phyloP scores from a whole-genome alignment of 139 green algal genomes.

The Nannochloris sp. region DNA sequence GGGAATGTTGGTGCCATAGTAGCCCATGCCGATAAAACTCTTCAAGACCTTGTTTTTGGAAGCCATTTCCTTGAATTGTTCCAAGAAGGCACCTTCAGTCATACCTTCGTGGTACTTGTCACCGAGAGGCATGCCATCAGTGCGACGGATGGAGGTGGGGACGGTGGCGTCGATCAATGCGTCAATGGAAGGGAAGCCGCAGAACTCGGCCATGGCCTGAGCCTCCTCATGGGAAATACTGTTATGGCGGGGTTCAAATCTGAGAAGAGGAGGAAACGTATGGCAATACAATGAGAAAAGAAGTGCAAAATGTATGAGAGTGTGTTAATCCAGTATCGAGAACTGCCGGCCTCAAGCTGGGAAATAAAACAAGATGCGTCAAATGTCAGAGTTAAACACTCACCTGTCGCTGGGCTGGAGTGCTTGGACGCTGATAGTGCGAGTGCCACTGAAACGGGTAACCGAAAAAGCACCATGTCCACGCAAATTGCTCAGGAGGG shows the following conservation, averaged over 20 bases:
- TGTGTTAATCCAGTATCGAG: too few relatives aligned
- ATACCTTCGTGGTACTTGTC: conserved; percentile 69
- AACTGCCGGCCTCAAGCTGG: too few relatives aligned
- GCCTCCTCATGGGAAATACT: conserved; percentile 68
- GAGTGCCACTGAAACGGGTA: conserved; percentile 20
- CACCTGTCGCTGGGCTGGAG: conserved; percentile 70
- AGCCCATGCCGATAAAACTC: conserved; percentile 96
- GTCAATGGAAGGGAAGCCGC: conserved; percentile 79
- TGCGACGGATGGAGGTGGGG: conserved; percentile 73
- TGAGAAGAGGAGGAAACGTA: too few relatives aligned
- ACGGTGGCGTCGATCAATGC: conserved; percentile 93
- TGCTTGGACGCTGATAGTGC: conserved; percentile 61
- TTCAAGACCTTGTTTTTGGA: conserved; percentile 96
- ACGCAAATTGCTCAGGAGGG: not conserved
- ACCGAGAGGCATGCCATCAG: conserved; percentile 75
- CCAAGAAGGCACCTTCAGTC: conserved; percentile 84
- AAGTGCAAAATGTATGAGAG: too few relatives aligned
- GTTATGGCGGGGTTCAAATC: conserved; percentile 96
- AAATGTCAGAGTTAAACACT: conserved; percentile 14
- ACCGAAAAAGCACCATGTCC: not conserved
- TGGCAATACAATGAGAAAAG: too few relatives aligned
- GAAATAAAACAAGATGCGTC: not conserved
- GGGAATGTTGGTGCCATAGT: conserved; percentile 90
- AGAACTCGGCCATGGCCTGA: conserved; percentile 72
- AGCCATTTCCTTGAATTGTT: conserved; percentile 87